Evolutionary conservation across 164 flowering plant species (phyloP), one percentile per base, ranked within the genome.

Genomic region (Houttuynia cordata): DNA sequence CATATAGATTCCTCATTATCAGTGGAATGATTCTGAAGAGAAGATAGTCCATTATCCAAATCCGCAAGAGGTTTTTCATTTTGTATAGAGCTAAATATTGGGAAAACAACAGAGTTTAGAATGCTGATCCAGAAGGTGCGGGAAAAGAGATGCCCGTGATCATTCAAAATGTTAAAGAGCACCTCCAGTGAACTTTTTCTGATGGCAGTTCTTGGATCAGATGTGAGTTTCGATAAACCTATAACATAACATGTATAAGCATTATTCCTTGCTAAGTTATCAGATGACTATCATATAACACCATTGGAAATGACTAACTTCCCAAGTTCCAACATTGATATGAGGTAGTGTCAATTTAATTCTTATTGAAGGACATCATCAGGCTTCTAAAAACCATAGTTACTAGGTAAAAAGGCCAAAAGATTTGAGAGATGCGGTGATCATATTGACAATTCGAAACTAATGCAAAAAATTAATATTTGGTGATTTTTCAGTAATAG

Each of bases 121-220:
- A 87, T 70, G 67, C 71, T 70, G n/a, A 59, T 70, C 97, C 96
- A 94, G 54, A 88, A 91, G 22, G 75, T 60, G 49, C 72, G 77
- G 19, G 99, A 83, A 71, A 94, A 94, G 42, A 85, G 90, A 74
- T 82, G 85, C 51, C 99, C 99, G 68, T 94, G 99, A 77, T 94
- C 99, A 74, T 84, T 88, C 25, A 94, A 79, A 70, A 91, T 94
- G 75, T 91, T 85, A 62, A 91, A 94, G 24, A 94, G 92, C 56
- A 94, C 96, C 81, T 94, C 96, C 74, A 94, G 72, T 50, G 99
- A 76, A 71, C 96, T 84, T 73, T 80, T 94, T 68, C 96, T 74
- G 60, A 94, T 91, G 22, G 96, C 82, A 56, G 85, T 75, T 73
- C 99, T 75, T 19, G 97, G 80, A 76, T 91, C 99, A 47, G 92